phyloP scores from a whole-genome alignment of 768 basidiomycete genomes.

The Xanthoconium stramineum region DNA sequence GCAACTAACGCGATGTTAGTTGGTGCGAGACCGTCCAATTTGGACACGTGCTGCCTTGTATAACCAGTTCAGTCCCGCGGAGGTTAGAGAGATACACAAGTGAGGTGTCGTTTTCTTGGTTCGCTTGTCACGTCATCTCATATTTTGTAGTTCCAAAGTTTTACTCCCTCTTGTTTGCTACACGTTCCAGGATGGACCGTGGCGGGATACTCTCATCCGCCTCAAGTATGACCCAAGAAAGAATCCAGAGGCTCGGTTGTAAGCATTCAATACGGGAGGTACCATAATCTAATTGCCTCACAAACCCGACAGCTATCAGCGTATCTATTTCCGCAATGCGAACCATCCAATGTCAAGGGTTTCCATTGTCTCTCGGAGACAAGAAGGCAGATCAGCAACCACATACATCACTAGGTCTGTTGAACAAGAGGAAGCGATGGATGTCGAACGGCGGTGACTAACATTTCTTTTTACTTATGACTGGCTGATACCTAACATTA shows the following conservation, averaged over 20 bases:
- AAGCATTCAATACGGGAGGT: constrained; percentile 27
- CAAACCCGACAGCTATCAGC: constrained; percentile 72
- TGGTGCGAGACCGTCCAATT: constrained; percentile 72
- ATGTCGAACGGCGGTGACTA: constrained; percentile 31
- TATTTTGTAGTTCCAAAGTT: constrained; percentile 62
- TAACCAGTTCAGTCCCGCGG: constrained; percentile 70
- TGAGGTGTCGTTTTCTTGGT: constrained; percentile 32
- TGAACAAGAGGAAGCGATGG: constrained; percentile 33
- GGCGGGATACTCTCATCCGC: constrained; percentile 83
- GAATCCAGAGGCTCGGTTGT: constrained; percentile 74
- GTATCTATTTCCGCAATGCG: constrained; percentile 85
- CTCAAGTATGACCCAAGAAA: constrained; percentile 89
- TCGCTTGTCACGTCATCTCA: constrained; percentile 1
- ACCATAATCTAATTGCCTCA: not conserved
- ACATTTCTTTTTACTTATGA: not conserved
- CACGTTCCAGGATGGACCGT: constrained; percentile 91
- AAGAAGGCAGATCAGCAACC: constrained; percentile 38
- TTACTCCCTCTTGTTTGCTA: constrained; percentile 81
- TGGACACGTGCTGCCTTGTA: constrained; percentile 89
- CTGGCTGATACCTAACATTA: not conserved
- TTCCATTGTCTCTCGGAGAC: constrained; percentile 66
- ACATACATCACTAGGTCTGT: constrained; percentile 29
- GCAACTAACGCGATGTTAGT: constrained; percentile 37
- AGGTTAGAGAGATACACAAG: constrained; percentile 75
- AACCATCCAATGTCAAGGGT: constrained; percentile 77